phyloP scores from a whole-genome alignment of 2,329 filamentous ascomycete genomes.

The Aspergillus niger region DNA sequence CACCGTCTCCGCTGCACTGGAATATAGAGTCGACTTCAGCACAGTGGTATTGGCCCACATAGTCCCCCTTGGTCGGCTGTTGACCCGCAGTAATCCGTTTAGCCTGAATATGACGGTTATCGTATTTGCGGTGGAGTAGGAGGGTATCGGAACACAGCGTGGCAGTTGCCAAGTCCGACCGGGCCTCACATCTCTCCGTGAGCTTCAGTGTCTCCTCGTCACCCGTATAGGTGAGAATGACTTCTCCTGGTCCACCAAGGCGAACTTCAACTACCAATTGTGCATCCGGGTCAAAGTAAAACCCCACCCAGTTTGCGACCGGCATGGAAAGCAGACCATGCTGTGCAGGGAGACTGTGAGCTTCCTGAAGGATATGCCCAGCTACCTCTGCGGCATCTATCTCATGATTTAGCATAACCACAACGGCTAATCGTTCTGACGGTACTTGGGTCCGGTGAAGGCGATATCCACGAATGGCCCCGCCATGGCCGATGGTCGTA shows the following conservation, averaged over 20 bases:
- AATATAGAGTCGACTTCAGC: constrained; percentile 43
- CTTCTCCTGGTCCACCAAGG: constrained; percentile 27
- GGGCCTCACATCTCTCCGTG: neutral
- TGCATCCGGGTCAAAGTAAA: constrained; percentile 43
- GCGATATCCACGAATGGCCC: constrained; percentile 47
- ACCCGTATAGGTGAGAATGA: constrained; percentile 32
- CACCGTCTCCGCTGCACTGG: constrained; percentile 36
- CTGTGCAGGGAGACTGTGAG: constrained; percentile 28
- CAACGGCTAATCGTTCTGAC: constrained; percentile 39
- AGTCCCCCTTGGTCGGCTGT: constrained; percentile 8
- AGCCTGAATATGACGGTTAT: constrained; percentile 33
- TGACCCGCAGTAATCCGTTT: constrained; percentile 22
- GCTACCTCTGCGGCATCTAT: constrained; percentile 28
- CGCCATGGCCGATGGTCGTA: constrained; percentile 41
- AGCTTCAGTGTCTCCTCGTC: constrained; percentile 18
- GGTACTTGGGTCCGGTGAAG: constrained; percentile 40
- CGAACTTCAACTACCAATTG: constrained; percentile 34
- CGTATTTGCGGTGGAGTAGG: constrained; percentile 24
- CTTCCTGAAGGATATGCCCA: constrained; percentile 30
- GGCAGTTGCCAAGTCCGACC: neutral
- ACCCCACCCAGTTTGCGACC: constrained; percentile 34
- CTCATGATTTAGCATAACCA: constrained; percentile 47
- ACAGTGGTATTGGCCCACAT: constrained; percentile 38
- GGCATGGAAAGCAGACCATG: constrained; percentile 13
- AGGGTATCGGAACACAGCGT: neutral